Percentiles rank a stretch among this genome's conserved stretches.
phyloP scores from a whole-genome alignment of 345 rosid species.

The Citrus inodora region DNA sequence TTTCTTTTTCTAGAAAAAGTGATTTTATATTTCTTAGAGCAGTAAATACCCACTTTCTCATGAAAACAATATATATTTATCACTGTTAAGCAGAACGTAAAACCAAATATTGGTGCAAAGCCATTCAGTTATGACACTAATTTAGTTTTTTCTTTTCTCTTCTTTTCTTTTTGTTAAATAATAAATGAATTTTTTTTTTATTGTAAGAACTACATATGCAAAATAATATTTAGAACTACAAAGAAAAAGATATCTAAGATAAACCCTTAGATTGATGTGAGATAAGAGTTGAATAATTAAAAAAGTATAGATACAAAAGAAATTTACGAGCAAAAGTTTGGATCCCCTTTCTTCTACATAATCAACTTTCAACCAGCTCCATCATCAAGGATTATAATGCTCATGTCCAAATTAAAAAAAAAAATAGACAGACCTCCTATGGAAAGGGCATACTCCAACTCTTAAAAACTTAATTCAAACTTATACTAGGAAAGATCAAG shows the following conservation, averaged over 20 bases:
- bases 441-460: neutral
- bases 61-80: neutral
- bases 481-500: neutral
- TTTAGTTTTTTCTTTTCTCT: neutral
- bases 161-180: neutral
- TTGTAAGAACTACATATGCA: neutral
- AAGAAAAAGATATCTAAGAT: neutral
- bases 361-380: neutral
- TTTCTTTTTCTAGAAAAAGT: neutral
- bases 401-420: neutral
- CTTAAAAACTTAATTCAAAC: neutral
- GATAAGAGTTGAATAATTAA: neutral
- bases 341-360: neutral
- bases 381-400: neutral
- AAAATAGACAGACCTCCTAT: neutral
- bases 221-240: neutral
- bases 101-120: neutral
- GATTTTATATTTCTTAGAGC: neutral
- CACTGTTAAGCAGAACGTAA: neutral
- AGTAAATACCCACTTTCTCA: neutral
- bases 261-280: neutral
- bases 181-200: neutral
- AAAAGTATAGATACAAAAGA: too few species aligned
- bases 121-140: neutral
- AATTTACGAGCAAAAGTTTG: neutral